Conservation (phyloP, 1,284 basidiomycete genomes). For the Termitomyces sp. region DNA sequence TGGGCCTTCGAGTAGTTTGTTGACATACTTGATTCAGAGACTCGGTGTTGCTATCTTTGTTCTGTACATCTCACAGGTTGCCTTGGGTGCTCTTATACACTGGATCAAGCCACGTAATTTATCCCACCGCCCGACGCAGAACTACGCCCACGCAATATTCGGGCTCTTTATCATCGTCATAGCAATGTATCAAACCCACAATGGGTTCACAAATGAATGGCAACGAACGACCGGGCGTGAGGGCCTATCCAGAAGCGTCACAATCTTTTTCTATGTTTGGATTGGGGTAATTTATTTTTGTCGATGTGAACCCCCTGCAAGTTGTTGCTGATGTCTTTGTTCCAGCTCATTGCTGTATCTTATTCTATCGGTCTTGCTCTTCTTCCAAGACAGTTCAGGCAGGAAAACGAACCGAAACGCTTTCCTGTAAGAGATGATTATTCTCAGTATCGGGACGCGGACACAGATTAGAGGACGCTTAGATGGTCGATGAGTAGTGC, state of each 20-base stretch:
- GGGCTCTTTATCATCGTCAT: slow-evolving; percentile 47
- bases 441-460: slow-evolving; percentile 13
- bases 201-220: slow-evolving; percentile 47
- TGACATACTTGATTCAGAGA: slow-evolving; percentile 28
- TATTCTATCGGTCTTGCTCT: slow-evolving; percentile 43
- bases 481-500: neutral
- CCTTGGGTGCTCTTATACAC: slow-evolving; percentile 57
- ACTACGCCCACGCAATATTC: slow-evolving; percentile 53
- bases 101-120: slow-evolving; percentile 40
- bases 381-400: slow-evolving; percentile 41
- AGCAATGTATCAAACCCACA: slow-evolving; percentile 48
- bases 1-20: slow-evolving; percentile 1
- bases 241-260: slow-evolving; percentile 30
- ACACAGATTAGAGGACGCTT: slow-evolving; percentile 4
- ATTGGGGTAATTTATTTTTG: slow-evolving; percentile 36
- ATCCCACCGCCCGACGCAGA: slow-evolving; percentile 44
- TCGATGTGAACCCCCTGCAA: neutral
- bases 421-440: slow-evolving; percentile 10
- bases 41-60: slow-evolving; percentile 56
- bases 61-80: slow-evolving; percentile 55
- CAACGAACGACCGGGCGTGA: slow-evolving; percentile 36
- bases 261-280: slow-evolving; percentile 49
- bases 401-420: slow-evolving; percentile 28
- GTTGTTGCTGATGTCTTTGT: slow-evolving; percentile 1
- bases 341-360: slow-evolving; percentile 39